These are phyloP conservation scores for Blastobotrys attinorum DNA, from an alignment of 805 yeast genomes.

Conservation along the genomic window DNA sequence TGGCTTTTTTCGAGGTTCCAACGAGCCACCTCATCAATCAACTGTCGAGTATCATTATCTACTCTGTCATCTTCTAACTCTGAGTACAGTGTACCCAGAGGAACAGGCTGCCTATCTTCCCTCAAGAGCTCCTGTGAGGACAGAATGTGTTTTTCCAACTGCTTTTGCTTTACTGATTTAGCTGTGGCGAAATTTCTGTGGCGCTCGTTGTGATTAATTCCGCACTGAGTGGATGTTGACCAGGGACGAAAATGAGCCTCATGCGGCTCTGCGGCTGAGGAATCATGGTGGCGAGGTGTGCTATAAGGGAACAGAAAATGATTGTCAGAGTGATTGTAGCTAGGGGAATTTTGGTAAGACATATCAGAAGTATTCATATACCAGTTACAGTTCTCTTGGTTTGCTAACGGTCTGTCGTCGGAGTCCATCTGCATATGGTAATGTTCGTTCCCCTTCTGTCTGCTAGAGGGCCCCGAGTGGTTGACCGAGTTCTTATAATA, in stretches of 20 bases:
- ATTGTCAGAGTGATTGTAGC: background rate
- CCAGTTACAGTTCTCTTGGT: background rate
- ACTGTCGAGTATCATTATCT: too few relatives aligned
- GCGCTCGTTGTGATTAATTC: background rate
- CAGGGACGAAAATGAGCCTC: background rate
- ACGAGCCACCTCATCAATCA: too few relatives aligned
- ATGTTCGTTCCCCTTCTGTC: too few relatives aligned
- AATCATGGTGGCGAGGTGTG: background rate
- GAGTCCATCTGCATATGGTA: too few relatives aligned
- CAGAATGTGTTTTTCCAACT: background rate
- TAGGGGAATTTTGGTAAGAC: background rate
- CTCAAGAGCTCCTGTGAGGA: background rate
- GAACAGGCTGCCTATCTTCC: background rate
- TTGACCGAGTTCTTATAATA: too few relatives aligned
- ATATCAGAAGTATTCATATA: background rate
- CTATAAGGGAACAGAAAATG: too few relatives aligned
- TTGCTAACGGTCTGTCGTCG: too few relatives aligned
- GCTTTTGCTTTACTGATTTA: background rate
- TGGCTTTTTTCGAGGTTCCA: too few relatives aligned
- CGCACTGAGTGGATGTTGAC: background rate
- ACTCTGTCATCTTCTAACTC: too few relatives aligned
- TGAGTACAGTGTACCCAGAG: background rate
- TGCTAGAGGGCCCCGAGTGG: too few relatives aligned
- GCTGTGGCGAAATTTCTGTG: too few relatives aligned
- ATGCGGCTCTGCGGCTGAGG: background rate